Evolutionary conservation across 495 filamentous ascomycete genomes (phyloP), one percentile per base, ranked within the genome.

Genomic region (Neurospora terricola): DNA sequence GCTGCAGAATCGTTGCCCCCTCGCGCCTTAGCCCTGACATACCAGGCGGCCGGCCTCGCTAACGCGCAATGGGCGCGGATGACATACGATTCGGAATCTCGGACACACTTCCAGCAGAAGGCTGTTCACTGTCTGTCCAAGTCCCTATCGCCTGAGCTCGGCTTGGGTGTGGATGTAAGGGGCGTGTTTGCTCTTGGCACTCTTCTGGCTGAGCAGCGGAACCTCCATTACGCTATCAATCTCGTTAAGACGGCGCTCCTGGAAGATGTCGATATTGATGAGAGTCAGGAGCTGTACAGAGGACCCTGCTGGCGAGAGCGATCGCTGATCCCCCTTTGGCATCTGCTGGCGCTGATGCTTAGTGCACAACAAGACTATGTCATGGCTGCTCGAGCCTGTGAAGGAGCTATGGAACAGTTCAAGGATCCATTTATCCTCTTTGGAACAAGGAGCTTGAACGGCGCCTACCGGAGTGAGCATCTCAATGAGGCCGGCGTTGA

Each of bases 321-420:
- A 72, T 85, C 88, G 72, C 79, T 91, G 34, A 86, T 93, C 21
- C 88, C 90, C 5, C 71, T 93, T 18, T 96, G 96, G 92, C 96
- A 99, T 82, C 84, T 98, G 4, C 87, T 98, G 70, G 90, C 93
- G 3, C 83, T 98, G 42, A 83, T 98, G 38, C 85, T 98, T 10
- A 97, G 93, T 77, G 92, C 94, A 10, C 90, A 90, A 74, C 91
- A 96, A 54, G 93, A 97, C 42, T 98, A 93, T 78, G 84, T 89
- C 59, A 90, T 91, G 76, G 94, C 96, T 14, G 87, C 88, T 27
- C 89, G 89, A 43, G 90, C 93, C 3, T 97, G 94, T 75, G 92
- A 96, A 79, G 94, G 92, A 14, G 95, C 94, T 9, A 93, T 97
- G 76, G 93, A 97, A 70, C 91, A 94, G 77, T 97, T 94, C 78